These are phyloP conservation scores for Lactarius hatsudake DNA, from an alignment of 768 basidiomycete genomes.

Conservation along the genomic window DNA sequence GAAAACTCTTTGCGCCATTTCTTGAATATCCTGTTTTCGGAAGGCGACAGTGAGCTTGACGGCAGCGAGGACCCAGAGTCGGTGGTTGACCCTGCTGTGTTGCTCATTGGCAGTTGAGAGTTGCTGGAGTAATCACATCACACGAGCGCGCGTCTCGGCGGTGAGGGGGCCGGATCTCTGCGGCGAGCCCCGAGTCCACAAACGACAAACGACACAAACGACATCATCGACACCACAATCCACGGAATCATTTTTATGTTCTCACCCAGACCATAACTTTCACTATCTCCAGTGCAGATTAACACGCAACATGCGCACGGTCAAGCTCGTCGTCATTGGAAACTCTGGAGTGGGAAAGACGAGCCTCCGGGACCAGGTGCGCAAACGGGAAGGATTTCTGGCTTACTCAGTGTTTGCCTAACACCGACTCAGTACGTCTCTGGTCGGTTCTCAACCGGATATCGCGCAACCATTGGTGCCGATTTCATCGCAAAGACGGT, in stretches of 20 bases:
- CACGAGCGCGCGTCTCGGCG: not conserved
- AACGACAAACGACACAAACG: not conserved
- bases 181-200: not conserved
- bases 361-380: constrained; percentile 69
- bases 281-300: not conserved
- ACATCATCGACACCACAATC: not conserved
- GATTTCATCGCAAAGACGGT: constrained; percentile 81
- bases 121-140: not conserved
- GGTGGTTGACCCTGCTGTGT: not conserved
- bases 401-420: not conserved
- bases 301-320: constrained; percentile 51
- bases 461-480: constrained; percentile 85
- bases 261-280: not conserved
- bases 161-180: not conserved
- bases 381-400: constrained; percentile 26
- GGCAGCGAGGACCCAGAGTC: not conserved
- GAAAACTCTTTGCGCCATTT: constrained; percentile 51
- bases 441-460: constrained; percentile 69
- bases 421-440: constrained; percentile 60
- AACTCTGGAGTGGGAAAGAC: constrained; percentile 86
- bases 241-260: constrained; percentile 4
- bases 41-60: constrained; percentile 11
- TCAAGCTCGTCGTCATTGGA: constrained; percentile 82
- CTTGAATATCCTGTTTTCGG: constrained; percentile 39
- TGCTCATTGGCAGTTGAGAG: not conserved